Base-by-base conservation (phyloP, 371 early-diverging fungal species). In the Apophysomyces elegans region DNA sequence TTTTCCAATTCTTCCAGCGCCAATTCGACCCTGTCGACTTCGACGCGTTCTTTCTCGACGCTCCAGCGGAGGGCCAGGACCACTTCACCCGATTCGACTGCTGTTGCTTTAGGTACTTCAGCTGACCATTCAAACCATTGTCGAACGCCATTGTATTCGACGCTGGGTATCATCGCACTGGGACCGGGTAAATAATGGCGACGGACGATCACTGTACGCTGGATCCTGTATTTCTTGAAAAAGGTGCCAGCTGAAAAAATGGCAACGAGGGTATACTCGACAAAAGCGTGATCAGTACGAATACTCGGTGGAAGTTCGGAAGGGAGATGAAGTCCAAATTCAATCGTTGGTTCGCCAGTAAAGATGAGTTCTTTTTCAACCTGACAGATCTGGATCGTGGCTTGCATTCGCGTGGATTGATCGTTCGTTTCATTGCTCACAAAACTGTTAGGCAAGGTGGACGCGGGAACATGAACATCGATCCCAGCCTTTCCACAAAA, bases 71-170 rank as follows among this genome's bases (percentile, higher is more conserved):
- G 67, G 12, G 79, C 76, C 41, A 77, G 54, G 1, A 77, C 77
- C 0, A 79, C 63, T 56, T 81, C 82, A 7, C 82, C 79, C 7
- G 76, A 68, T 45, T 81, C 79, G 36, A 81, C 62, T 6, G 82
- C 79, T 11, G 66, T 63, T 2, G 82, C 79, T 59, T 77, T 81
- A 1, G 82, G 79, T 9, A 79, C 67, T 38, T 81, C 82, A 37
- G 71, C 75, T 8, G 74, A 73, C 76, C 79, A 81, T 59, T 79
- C 82, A 61, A 81, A 81, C 82, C 82, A 81, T 6, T 77, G 76
- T 54, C 69, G 62, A 6, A 75, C 74, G 38, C 76, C 78, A 32
- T 69, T 59, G 16, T 73, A 67, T 16, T 73, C 69, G 11, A 74
- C 61, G 7, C 72, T 74, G 38, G 82, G 82, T n/a, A 81, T 79